Evolutionary conservation across 2,329 filamentous ascomycete genomes (phyloP).

Genomic region (Teratosphaeria zuluensis): DNA sequence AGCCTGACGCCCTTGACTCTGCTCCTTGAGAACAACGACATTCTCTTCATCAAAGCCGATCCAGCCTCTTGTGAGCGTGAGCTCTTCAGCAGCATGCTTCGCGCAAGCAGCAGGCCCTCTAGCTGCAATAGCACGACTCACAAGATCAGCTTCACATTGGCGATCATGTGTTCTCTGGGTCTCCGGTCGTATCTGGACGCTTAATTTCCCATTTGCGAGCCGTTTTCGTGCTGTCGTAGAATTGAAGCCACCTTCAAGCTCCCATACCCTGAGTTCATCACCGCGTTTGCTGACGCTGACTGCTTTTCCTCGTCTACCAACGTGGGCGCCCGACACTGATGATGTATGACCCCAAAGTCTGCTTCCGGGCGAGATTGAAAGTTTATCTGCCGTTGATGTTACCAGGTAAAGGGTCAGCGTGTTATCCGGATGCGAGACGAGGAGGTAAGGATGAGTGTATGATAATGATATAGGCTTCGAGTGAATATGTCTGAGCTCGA

Average conservation of each 20-base stretch:
- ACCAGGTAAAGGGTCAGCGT: conserved; percentile 76
- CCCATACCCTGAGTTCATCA: conserved; percentile 65
- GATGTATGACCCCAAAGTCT: conserved; percentile 88
- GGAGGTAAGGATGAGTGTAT: conserved; percentile 68
- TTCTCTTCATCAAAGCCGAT: conserved; percentile 87
- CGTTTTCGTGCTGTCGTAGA: conserved; percentile 35
- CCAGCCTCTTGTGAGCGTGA: conserved; percentile 48
- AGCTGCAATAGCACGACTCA: conserved; percentile 2
- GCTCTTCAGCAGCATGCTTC: conserved; percentile 7
- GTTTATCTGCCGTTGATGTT: conserved; percentile 54
- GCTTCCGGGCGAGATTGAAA: conserved; percentile 63
- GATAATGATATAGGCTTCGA: conserved; percentile 42
- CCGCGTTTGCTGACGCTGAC: conserved; percentile 80
- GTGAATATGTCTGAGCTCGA: conserved; percentile 23
- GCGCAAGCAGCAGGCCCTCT: conserved; percentile 6
- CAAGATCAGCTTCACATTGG: conserved; percentile 11
- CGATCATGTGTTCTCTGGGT: conserved; percentile 3
- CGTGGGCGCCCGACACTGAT: conserved; percentile 74
- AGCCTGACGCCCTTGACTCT: conserved; percentile 56
- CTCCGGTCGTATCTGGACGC: conserved; percentile 39
- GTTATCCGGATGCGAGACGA: conserved; percentile 78
- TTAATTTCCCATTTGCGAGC: conserved; percentile 37
- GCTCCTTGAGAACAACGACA: conserved; percentile 75
- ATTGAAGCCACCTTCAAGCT: conserved; percentile 63
- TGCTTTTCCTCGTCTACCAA: conserved; percentile 75